Base-by-base conservation (phyloP, 2,329 filamentous ascomycete genomes). In the Colletotrichum cuscutae region DNA sequence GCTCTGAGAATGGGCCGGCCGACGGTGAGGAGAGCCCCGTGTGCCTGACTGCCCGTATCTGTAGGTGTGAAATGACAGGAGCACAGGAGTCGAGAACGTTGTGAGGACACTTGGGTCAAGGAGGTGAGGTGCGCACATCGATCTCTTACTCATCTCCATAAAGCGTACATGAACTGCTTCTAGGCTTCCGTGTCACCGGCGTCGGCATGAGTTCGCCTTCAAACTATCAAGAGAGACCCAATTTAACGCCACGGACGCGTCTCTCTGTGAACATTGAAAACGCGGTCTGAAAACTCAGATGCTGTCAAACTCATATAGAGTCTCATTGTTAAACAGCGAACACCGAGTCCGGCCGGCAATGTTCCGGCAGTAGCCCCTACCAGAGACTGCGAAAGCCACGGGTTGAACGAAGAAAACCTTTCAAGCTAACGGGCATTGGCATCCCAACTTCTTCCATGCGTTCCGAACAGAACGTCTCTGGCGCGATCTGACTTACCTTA, bases 391-490 rank as follows among this genome's bases (percentile, higher is more conserved):
- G 5, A 59, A 12, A 1, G 22, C 19, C 13, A 4, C 37, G 28
- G 24, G 19, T 9, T 49, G 42, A 22, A n/a, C 42, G 42, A 22
- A 11, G 42, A 22, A 22, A 22, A 22, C 19, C 42, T 49, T 49
- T 49, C 42, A 49, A 49, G 15, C 28, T 32, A 35, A 63, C 12
- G 37, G 60, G 42, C 26, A 53, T 53, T 63, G 60, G 60, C 60
- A 53, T 63, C 61, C 61, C 46, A 24, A 37, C 28, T 32, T 15
- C 58, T 26, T 32, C 42, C 37, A 22, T 61, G 13, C 26, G 59
- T 61, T 61, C 58, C 35, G 37, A 61, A 61, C 58, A 61, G 58
- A 61, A 61, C 58, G 35, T 52, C 28, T 28, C 42, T 46, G n/a
- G 42, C 58, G 35, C 22, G 12, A 59, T 42, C 57, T 24, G 30